Evolutionary conservation across 768 basidiomycete species (phyloP).

Genomic region (Pisolithus tinctorius): DNA sequence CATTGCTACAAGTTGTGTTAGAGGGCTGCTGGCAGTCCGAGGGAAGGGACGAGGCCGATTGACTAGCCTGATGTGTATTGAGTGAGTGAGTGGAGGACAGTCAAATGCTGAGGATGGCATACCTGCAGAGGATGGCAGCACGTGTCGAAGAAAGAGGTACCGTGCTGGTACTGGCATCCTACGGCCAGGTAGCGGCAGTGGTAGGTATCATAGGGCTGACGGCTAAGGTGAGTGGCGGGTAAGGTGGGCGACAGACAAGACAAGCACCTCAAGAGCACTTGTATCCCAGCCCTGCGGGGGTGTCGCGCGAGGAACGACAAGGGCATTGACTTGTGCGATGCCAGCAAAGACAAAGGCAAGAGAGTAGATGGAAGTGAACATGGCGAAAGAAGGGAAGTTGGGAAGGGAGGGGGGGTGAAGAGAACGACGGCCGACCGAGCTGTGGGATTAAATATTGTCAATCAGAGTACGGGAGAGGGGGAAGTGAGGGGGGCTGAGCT

Average conservation of each 20-base stretch:
- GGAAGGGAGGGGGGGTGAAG: constrained; percentile 18
- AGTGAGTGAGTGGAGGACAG: not conserved
- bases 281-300: constrained; percentile 40
- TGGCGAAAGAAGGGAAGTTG: constrained; percentile 27
- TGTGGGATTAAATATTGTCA: constrained; percentile 6
- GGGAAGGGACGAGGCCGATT: constrained; percentile 44
- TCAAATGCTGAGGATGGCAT: constrained; percentile 8
- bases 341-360: constrained; percentile 39
- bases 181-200: constrained; percentile 58
- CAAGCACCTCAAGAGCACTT: constrained; percentile 38
- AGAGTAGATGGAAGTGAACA: constrained; percentile 23
- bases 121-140: constrained; percentile 73
- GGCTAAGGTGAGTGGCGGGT: not conserved
- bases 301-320: constrained; percentile 29
- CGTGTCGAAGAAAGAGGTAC: constrained; percentile 49
- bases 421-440: constrained; percentile 10
- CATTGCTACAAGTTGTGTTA: constrained; percentile 16
- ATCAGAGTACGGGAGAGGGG: constrained; percentile 19
- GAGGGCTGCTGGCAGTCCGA: constrained; percentile 46
- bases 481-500: constrained; percentile 20
- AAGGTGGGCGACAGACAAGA: not conserved
- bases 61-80: constrained; percentile 32
- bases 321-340: constrained; percentile 27
- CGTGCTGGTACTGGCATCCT: constrained; percentile 42
- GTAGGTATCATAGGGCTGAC: constrained; percentile 47